Conservation (phyloP, 2,329 filamentous ascomycete species). For the Leptosphaerulina australis region DNA sequence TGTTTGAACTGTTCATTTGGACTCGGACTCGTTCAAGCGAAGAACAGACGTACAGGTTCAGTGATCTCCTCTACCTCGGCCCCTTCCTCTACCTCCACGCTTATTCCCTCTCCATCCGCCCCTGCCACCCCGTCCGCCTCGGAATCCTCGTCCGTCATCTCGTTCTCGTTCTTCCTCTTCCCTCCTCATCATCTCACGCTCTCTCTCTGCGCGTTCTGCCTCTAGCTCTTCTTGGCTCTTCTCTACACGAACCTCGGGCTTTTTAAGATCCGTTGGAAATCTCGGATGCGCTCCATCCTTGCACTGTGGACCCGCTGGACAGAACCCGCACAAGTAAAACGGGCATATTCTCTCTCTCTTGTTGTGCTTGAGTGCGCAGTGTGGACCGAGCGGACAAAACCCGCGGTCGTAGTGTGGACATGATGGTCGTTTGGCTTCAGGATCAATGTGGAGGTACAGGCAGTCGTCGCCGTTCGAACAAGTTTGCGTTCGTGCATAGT, state of each 20-base stretch:
- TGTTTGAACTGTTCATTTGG: background rate
- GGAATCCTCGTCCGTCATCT: slow-evolving; percentile 43
- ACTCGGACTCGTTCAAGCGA: background rate
- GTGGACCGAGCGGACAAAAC: slow-evolving; percentile 88
- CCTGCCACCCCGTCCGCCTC: slow-evolving; percentile 39
- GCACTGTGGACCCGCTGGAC: slow-evolving; percentile 80
- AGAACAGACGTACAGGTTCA: too few species aligned
- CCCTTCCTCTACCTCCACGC: slow-evolving; percentile 36
- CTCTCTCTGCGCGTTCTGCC: slow-evolving; percentile 58
- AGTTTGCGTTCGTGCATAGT: slow-evolving; percentile 90
- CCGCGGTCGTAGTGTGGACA: slow-evolving; percentile 89
- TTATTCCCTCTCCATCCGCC: slow-evolving; percentile 46
- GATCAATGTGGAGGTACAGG: slow-evolving; percentile 87
- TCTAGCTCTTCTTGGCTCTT: slow-evolving; percentile 75
- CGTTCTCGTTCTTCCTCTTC: slow-evolving; percentile 50
- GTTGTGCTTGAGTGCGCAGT: slow-evolving; percentile 88
- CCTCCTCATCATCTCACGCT: slow-evolving; percentile 54
- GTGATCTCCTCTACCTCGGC: slow-evolving; percentile 31
- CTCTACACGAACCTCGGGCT: slow-evolving; percentile 66
- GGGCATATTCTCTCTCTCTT: slow-evolving; percentile 74
- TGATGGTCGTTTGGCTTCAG: slow-evolving; percentile 67
- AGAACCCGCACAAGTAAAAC: slow-evolving; percentile 93
- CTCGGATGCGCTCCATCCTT: slow-evolving; percentile 80
- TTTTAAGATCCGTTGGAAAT: slow-evolving; percentile 73
- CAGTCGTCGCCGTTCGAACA: slow-evolving; percentile 98